A percentile compares a stretch with the other conserved stretches of the same genome.
phyloP scores from a whole-genome alignment of 768 basidiomycete genomes.

The Russula dissimulans region DNA sequence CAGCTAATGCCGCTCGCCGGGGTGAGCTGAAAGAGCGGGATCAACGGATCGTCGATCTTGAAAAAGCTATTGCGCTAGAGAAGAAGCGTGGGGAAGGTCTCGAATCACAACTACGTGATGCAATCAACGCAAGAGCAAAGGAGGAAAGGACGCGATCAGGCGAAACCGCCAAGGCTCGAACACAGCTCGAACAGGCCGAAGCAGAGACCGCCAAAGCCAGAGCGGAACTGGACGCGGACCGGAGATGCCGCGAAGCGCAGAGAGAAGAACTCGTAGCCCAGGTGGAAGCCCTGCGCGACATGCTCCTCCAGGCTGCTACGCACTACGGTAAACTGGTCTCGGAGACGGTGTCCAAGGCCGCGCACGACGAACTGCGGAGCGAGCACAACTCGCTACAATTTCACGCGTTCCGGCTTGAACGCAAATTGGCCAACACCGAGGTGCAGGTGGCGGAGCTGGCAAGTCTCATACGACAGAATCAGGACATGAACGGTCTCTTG shows the following conservation, averaged over 20 bases:
- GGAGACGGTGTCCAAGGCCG: conserved; percentile 20
- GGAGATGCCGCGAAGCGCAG: conserved; percentile 28
- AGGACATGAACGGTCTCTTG: conserved; percentile 44
- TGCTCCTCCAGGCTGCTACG: conserved; percentile 40
- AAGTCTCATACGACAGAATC: conserved; percentile 47
- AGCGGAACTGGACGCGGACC: conserved; percentile 26
- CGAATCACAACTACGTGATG: conserved; percentile 38
- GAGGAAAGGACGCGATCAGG: conserved; percentile 32
- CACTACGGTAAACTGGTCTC: conserved; percentile 34
- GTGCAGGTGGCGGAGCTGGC: conserved; percentile 58
- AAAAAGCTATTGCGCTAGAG: conserved; percentile 42
- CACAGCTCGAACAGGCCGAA: conserved; percentile 30
- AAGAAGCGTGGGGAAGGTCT: conserved; percentile 39
- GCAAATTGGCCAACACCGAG: conserved; percentile 61
- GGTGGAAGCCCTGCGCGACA: conserved; percentile 40
- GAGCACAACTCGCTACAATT: conserved; percentile 35
- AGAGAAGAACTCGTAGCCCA: conserved; percentile 41
- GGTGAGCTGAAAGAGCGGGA: conserved; percentile 52
- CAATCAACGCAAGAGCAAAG: conserved; percentile 32
- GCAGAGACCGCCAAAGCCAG: conserved; percentile 31
- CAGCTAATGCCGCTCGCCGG: conserved; percentile 39
- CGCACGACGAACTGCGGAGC: conserved; percentile 20
- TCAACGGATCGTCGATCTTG: conserved; percentile 44
- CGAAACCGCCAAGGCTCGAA: conserved; percentile 29
- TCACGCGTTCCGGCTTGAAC: conserved; percentile 45